Conservation (phyloP, 2,329 filamentous ascomycete species). For the Paraconiothyrium sp. region DNA sequence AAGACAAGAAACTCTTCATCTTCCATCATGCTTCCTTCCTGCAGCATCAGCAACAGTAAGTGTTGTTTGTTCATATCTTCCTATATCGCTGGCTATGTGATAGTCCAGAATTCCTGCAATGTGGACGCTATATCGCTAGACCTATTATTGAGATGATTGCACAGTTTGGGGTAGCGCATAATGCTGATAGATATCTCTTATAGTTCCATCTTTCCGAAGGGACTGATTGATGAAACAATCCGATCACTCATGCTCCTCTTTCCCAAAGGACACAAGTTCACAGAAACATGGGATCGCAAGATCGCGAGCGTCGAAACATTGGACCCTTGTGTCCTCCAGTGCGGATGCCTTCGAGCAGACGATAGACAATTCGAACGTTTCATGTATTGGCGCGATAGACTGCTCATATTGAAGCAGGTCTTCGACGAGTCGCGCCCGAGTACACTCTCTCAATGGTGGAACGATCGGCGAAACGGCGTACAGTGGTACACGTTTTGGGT, state of each 20-base stretch:
- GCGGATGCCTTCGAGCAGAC: conserved; percentile 44
- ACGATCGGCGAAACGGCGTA: conserved; percentile 52
- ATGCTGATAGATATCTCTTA: too few relatives aligned
- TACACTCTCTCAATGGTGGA: conserved; percentile 55
- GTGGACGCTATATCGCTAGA: too few relatives aligned
- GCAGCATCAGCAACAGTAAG: conserved; percentile 24
- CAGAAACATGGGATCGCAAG: conserved; percentile 33
- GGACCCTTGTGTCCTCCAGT: conserved; percentile 9
- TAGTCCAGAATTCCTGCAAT: too few relatives aligned
- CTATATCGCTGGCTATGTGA: conserved; percentile 14
- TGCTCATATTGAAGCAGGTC: conserved; percentile 56
- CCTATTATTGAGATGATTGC: too few relatives aligned
- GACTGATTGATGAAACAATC: conserved; percentile 50
- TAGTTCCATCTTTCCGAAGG: conserved; percentile 36
- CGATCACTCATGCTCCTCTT: conserved; percentile 51
- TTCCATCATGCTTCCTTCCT: conserved; percentile 55
- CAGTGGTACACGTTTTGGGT: conserved; percentile 62
- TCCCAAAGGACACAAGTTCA: conserved; percentile 16
- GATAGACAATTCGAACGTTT: conserved; percentile 47
- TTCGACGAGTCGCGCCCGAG: conserved; percentile 50
- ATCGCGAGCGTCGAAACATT: conserved; percentile 17
- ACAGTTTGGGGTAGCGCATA: too few relatives aligned
- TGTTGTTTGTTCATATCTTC: not conserved
- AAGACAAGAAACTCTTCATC: conserved; percentile 51
- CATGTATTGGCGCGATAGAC: conserved; percentile 54